Conservation (phyloP, 2,329 filamentous ascomycete genomes). For the Fusarium praegraminearum region DNA sequence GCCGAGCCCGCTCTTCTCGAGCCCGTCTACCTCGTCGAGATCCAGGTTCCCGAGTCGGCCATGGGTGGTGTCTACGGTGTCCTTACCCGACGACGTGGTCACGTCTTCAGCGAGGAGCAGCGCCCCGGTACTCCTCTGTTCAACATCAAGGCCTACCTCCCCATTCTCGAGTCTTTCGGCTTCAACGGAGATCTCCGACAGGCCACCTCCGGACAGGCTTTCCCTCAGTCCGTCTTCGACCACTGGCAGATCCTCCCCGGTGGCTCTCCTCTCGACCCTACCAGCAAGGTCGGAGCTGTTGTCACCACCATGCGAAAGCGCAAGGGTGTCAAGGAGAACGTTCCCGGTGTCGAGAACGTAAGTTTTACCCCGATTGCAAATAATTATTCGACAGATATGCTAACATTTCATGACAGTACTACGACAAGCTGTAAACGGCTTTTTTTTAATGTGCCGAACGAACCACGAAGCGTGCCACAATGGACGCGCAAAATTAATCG, state of each 20-base stretch:
- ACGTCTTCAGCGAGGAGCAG: slow-evolving; percentile 99
- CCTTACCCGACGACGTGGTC: slow-evolving; percentile 96
- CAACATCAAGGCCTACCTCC: slow-evolving; percentile 98
- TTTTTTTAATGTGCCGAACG: slow-evolving; percentile 58
- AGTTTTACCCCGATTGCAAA: slow-evolving; percentile 59
- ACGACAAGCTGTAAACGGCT: slow-evolving; percentile 92
- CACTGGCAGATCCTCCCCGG: slow-evolving; percentile 97
- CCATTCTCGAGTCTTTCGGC: slow-evolving; percentile 97
- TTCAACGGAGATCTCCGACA: slow-evolving; percentile 98
- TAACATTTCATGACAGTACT: slow-evolving; percentile 73
- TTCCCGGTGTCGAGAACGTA: slow-evolving; percentile 95
- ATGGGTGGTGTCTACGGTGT: slow-evolving; percentile 99
- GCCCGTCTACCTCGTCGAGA: slow-evolving; percentile 99
- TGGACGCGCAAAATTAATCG: slow-evolving; percentile 58
- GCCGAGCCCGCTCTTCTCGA: slow-evolving; percentile 92
- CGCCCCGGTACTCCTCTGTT: slow-evolving; percentile 98
- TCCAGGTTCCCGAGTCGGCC: slow-evolving; percentile 97
- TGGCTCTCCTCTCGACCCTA: slow-evolving; percentile 88
- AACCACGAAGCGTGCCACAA: slow-evolving; percentile 59
- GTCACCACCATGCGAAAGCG: slow-evolving; percentile 95
- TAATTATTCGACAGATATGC: slow-evolving; percentile 5
- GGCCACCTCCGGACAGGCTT: slow-evolving; percentile 95
- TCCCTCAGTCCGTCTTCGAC: slow-evolving; percentile 99
- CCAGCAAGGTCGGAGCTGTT: slow-evolving; percentile 83
- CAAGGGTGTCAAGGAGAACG: slow-evolving; percentile 98